Conservation (phyloP, 768 basidiomycete genomes). For the Phlebiopsis gigantea region DNA sequence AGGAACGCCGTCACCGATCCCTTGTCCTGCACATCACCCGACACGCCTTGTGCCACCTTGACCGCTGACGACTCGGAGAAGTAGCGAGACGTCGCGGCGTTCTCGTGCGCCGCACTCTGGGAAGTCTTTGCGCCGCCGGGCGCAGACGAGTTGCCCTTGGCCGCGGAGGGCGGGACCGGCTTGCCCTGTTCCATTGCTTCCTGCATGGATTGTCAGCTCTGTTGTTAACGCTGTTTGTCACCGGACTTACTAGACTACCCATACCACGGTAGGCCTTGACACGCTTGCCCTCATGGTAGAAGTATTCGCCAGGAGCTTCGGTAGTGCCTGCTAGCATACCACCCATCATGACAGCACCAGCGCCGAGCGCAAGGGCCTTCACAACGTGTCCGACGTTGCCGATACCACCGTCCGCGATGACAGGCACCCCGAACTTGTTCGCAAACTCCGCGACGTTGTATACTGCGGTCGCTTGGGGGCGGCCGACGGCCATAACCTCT, state of each 20-base stretch:
- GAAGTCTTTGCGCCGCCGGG: slow-evolving; percentile 32
- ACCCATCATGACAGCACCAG: slow-evolving; percentile 99
- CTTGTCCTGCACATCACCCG: slow-evolving; percentile 96
- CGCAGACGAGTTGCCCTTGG: slow-evolving; percentile 19
- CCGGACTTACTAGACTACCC: slow-evolving; percentile 69
- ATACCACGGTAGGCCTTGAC: slow-evolving; percentile 99
- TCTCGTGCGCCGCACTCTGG: slow-evolving; percentile 56
- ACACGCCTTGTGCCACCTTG: slow-evolving; percentile 96
- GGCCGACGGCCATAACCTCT: slow-evolving; percentile 98
- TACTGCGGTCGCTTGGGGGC: slow-evolving; percentile 98
- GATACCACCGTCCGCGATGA: slow-evolving; percentile 95
- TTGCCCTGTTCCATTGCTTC: slow-evolving; percentile 89
- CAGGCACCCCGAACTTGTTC: slow-evolving; percentile 88
- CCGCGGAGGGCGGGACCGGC: slow-evolving; percentile 27
- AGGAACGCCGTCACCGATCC: slow-evolving; percentile 91
- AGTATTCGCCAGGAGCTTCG: slow-evolving; percentile 98
- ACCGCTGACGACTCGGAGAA: slow-evolving; percentile 90
- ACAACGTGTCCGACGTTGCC: slow-evolving; percentile 96
- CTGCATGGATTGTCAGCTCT: slow-evolving; percentile 15
- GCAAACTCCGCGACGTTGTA: slow-evolving; percentile 94
- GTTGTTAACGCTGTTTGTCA: neutral
- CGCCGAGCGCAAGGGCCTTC: slow-evolving; percentile 92
- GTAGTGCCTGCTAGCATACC: slow-evolving; percentile 92
- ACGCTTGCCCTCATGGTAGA: slow-evolving; percentile 98
- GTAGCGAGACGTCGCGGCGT: slow-evolving; percentile 94